Evolutionary conservation across 23 red algal species (phyloP).

Genomic region (Chondrus crispus): DNA sequence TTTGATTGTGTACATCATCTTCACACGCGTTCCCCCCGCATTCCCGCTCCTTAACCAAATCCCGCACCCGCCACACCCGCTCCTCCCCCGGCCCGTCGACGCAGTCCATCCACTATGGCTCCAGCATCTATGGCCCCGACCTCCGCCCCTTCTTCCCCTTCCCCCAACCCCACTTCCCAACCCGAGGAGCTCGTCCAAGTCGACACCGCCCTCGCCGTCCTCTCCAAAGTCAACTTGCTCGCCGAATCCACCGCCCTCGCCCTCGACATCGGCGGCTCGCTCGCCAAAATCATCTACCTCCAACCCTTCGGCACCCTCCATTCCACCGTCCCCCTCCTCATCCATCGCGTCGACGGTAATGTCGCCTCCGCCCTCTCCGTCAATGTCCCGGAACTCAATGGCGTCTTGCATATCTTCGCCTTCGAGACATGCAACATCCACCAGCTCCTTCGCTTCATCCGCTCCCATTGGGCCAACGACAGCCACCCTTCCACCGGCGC

Average conservation of each 20-base stretch:
- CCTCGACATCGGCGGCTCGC: constrained; percentile 92
- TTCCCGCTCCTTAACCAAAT: no score
- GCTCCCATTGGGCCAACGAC: constrained; percentile 56
- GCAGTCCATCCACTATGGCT: no score
- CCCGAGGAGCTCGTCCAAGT: constrained; percentile 67
- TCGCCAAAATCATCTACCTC: constrained; percentile 95
- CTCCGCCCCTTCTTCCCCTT: no score
- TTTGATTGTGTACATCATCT: no score
- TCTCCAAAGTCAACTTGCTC: constrained; percentile 80
- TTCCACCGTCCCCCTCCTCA: constrained; percentile 38
- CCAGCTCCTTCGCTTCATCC: constrained; percentile 82
- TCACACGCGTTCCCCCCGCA: no score
- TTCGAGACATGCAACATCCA: constrained; percentile 91
- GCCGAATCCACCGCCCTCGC: constrained; percentile 81
- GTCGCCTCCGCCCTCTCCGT: constrained; percentile 65
- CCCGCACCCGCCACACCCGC: no score
- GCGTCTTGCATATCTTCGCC: constrained; percentile 88
- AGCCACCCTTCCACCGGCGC: not conserved
- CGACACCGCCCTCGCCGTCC: constrained; percentile 73
- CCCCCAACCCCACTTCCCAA: no score
- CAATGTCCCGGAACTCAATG: constrained; percentile 68
- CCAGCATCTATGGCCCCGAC: no score
- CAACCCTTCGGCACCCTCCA: constrained; percentile 50
- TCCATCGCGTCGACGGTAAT: constrained; percentile 69
- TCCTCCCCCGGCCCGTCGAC: no score